phyloP scores from a whole-genome alignment of 176 grass and related monocot species.

The Carex cristatella region DNA sequence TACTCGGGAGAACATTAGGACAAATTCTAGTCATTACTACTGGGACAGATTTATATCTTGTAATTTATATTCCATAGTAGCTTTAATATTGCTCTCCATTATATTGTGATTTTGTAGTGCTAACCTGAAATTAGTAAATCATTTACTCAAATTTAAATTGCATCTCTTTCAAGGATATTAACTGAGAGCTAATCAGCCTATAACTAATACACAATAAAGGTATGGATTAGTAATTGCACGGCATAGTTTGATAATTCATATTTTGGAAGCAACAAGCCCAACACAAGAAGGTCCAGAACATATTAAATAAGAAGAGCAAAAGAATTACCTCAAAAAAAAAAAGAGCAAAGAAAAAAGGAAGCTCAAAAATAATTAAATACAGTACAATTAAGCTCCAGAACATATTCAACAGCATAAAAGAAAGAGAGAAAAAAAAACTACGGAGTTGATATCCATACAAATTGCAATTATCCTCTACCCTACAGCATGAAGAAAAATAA shows the following conservation, averaged over 20 bases:
- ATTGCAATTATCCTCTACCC: conserved; percentile 24
- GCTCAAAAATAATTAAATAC: conserved; percentile 13
- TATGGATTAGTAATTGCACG: neutral
- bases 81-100: too few relatives aligned
- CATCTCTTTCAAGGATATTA: too few relatives aligned
- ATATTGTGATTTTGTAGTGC: too few relatives aligned
- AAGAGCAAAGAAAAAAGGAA: neutral
- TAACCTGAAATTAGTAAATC: too few relatives aligned
- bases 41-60: neutral
- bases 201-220: neutral
- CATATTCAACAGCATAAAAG: conserved; percentile 10
- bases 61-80: neutral
- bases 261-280: neutral
- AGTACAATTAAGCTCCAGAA: conserved; percentile 21
- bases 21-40: neutral
- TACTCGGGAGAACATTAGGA: neutral
- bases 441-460: conserved; percentile 27
- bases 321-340: too few relatives aligned
- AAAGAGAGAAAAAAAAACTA: conserved; percentile 36
- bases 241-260: neutral
- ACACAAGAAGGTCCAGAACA: neutral
- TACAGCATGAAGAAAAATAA: conserved; percentile 7
- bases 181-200: too few relatives aligned
- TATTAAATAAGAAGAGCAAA: neutral
- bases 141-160: too few relatives aligned